Evolutionary conservation across 176 grass and related monocot species (phyloP), one percentile per base, ranked within the genome.

Genomic region (Rhynchospora tenuis): DNA sequence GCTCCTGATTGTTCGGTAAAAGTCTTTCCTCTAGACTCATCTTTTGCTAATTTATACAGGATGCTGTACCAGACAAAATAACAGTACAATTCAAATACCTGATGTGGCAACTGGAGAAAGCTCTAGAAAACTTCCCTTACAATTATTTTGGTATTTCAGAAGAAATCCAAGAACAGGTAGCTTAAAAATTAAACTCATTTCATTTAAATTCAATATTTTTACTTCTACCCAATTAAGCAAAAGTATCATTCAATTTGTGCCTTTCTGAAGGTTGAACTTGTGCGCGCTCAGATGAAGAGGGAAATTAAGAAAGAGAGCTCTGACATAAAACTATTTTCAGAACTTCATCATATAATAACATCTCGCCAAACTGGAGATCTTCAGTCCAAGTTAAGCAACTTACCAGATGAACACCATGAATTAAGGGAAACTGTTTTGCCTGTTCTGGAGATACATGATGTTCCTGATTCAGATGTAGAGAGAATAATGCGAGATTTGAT

Each of bases 141-240:
- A 87, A 85, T 82, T 90, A 88, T 81, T 92, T 99, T 84, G 56
- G 78, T 81, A 95, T 99, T 85, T 95, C 93, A 60, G 93, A 99
- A 89, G 96, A 99, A 95, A 91, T 99, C 83, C 96, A 99, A 91
- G 96, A 99, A 89, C 93, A 95, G 91, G 96, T 99, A 92, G 38
- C 58, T 16, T 48, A 73, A 33, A 81, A 73, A 85, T 12, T 33
- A 61, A 23, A 31, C 20, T 72, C 42, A 29, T 60, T 56, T 20
- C 19, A 68, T 64, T 22, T 71, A 60, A 78, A 7, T 5, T 9
- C 26, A 38, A 38, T 38, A 38, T 4, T 38, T 38, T 45, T 81
- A 3, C 68, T 79, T 73, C 68, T 19, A 68, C 55, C 20, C 1
- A 46, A 80, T n/a, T 57, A 83, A 57, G 55, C 38, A 23, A 59